Conservation (phyloP, 2,329 filamentous ascomycete genomes). For the Fonsecaea erecta region DNA sequence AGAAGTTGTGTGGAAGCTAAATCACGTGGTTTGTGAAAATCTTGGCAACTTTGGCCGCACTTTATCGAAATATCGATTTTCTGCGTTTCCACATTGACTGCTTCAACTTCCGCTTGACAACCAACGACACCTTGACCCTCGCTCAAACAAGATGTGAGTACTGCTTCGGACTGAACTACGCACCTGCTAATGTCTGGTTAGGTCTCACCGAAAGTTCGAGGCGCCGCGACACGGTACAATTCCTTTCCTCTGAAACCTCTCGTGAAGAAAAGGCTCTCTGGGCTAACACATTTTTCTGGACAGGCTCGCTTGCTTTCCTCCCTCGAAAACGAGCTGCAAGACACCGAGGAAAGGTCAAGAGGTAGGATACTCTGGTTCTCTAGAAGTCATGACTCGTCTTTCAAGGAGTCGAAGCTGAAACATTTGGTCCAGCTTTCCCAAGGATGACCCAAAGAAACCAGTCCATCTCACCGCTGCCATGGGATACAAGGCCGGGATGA, state of each 20-base stretch:
- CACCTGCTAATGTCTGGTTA: conserved; percentile 33
- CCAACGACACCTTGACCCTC: conserved; percentile 17
- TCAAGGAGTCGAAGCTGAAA: conserved; percentile 37
- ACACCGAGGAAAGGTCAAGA: conserved; percentile 98
- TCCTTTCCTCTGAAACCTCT: conserved; percentile 6
- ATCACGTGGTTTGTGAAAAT: conserved; percentile 2
- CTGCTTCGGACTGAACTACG: not conserved
- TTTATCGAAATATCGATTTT: conserved; percentile 13
- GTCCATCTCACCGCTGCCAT: conserved; percentile 97
- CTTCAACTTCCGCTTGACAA: conserved; percentile 17
- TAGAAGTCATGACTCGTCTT: conserved; percentile 38
- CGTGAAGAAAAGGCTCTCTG: conserved; percentile 12
- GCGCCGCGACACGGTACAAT: conserved; percentile 88
- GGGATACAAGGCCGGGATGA: conserved; percentile 99
- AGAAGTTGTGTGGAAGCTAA: too few relatives aligned
- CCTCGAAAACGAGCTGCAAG: conserved; percentile 90
- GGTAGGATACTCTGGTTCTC: conserved; percentile 60
- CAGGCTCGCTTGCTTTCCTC: conserved; percentile 78
- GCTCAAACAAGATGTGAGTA: conserved; percentile 27
- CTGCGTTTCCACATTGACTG: conserved; percentile 4
- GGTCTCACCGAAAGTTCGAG: conserved; percentile 72
- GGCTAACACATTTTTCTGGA: conserved; percentile 39
- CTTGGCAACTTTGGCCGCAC: conserved; percentile 6
- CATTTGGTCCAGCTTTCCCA: conserved; percentile 77
- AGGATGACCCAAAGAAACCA: conserved; percentile 99